phyloP scores from a whole-genome alignment of 352 stramenopile genomes.

The Phytophthora sp. region DNA sequence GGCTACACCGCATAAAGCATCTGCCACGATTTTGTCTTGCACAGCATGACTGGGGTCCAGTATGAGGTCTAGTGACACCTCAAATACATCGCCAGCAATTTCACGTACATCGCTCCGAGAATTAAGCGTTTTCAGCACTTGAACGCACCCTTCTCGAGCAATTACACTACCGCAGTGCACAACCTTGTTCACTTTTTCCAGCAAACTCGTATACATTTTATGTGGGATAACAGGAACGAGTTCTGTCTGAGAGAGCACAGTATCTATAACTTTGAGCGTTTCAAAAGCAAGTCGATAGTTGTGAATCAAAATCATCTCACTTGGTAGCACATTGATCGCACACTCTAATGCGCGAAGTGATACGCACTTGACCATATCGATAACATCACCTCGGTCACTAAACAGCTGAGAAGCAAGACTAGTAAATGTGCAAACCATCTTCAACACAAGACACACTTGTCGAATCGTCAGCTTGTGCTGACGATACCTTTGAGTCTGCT shows the following conservation, averaged over 20 bases:
- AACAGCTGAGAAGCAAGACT: constrained; percentile 2
- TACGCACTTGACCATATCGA: constrained; percentile 12
- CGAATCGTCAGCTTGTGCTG: constrained; percentile 28
- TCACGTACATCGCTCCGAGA: constrained; percentile 5
- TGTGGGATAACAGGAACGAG: constrained; percentile 19
- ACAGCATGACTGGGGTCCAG: constrained; percentile 22
- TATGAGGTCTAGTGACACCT: constrained; percentile 25
- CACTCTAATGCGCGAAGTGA: constrained; percentile 29
- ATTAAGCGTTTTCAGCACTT: constrained; percentile 29
- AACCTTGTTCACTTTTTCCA: constrained; percentile 3
- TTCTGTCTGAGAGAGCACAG: constrained; percentile 15
- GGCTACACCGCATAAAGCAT: constrained; percentile 18
- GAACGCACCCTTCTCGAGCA: constrained; percentile 26
- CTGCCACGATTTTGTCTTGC: constrained; percentile 9
- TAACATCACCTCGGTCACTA: constrained; percentile 4
- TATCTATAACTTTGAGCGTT: constrained; percentile 25
- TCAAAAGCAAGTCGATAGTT: constrained; percentile 25
- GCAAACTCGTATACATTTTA: constrained; percentile 9
- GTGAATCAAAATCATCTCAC: constrained; percentile 7
- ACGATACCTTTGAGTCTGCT: constrained; percentile 13
- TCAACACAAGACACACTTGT: constrained; percentile 37
- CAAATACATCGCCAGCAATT: constrained; percentile 22
- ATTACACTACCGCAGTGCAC: constrained; percentile 21
- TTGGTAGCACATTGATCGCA: constrained; percentile 19
- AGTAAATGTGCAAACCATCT: constrained; percentile 38